Evolutionary conservation across 805 yeast species (phyloP).

Genomic region (Hanseniaspora hatyaiensis): DNA sequence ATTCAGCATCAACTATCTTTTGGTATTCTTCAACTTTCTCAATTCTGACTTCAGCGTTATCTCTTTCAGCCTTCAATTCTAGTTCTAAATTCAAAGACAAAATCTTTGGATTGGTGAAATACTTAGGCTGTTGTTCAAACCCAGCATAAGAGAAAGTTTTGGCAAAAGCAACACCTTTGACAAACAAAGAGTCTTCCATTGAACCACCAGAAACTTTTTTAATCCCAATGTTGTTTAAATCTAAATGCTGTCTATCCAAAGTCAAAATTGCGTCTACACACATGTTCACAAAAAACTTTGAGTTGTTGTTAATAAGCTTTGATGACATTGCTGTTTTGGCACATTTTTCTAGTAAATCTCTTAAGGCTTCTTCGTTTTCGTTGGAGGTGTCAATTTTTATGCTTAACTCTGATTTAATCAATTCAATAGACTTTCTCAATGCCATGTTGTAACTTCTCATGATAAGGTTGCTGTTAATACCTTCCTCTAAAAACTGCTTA

Average conservation of each 20-base stretch:
- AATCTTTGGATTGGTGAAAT: conserved; percentile 66
- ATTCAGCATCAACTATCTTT: conserved; percentile 96
- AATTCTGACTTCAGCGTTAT: conserved; percentile 95
- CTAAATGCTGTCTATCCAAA: conserved; percentile 72
- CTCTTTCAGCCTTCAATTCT: conserved; percentile 95
- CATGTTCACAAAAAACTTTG: conserved; percentile 86
- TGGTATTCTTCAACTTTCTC: conserved; percentile 90
- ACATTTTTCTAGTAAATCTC: conserved; percentile 74
- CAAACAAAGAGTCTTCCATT: conserved; percentile 80
- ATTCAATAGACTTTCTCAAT: conserved; percentile 59
- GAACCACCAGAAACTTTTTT: conserved; percentile 94
- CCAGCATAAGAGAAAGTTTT: conserved; percentile 97
- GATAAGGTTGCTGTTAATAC: conserved; percentile 81
- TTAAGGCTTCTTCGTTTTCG: conserved; percentile 41
- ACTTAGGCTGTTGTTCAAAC: conserved; percentile 95
- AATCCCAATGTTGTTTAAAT: conserved; percentile 84
- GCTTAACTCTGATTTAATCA: conserved; percentile 55
- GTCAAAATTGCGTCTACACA: conserved; percentile 90
- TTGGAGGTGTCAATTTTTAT: conserved; percentile 50
- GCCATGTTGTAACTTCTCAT: conserved; percentile 82
- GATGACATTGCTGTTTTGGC: conserved; percentile 98
- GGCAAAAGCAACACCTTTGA: conserved; percentile 93
- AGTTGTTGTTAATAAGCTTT: conserved; percentile 76
- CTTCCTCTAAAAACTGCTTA: conserved; percentile 86
- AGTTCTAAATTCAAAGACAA: conserved; percentile 80